Evolutionary conservation across 208 protist species (phyloP).

Genomic region (Leishmania gerbilli): DNA sequence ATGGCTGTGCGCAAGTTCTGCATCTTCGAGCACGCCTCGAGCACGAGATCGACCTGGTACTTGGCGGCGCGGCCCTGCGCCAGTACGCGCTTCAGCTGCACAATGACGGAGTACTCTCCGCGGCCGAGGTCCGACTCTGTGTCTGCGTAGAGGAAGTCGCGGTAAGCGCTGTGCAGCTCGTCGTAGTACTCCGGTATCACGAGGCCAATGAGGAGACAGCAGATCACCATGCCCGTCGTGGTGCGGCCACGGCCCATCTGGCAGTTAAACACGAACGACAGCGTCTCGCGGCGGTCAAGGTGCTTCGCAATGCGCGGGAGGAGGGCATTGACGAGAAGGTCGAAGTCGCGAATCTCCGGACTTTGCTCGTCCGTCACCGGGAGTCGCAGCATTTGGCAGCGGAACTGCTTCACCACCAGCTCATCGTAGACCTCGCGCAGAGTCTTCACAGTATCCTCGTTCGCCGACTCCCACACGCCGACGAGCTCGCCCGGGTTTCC

Average conservation of each 20-base stretch:
- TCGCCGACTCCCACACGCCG: slow-evolving; percentile 77
- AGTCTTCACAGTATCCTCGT: slow-evolving; percentile 75
- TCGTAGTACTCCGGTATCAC: slow-evolving; percentile 88
- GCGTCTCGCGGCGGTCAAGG: slow-evolving; percentile 69
- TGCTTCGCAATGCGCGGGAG: slow-evolving; percentile 76
- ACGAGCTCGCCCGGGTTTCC: slow-evolving; percentile 85
- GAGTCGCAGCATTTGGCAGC: slow-evolving; percentile 67
- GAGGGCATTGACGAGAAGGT: slow-evolving; percentile 62
- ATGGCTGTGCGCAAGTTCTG: slow-evolving; percentile 90
- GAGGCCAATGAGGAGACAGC: slow-evolving; percentile 82
- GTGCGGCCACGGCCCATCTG: slow-evolving; percentile 91
- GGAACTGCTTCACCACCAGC: slow-evolving; percentile 50
- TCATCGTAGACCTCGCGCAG: slow-evolving; percentile 83
- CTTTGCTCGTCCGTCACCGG: slow-evolving; percentile 91
- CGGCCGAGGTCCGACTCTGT: slow-evolving; percentile 50
- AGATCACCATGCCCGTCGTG: slow-evolving; percentile 90
- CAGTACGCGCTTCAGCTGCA: slow-evolving; percentile 83
- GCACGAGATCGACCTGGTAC: slow-evolving; percentile 79
- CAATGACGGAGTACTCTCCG: slow-evolving; percentile 79
- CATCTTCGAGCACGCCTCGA: slow-evolving; percentile 86
- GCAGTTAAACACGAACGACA: slow-evolving; percentile 92
- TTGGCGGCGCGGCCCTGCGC: slow-evolving; percentile 70
- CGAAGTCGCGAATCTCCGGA: slow-evolving; percentile 76
- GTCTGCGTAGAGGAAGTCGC: slow-evolving; percentile 55
- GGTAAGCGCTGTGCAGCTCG: slow-evolving; percentile 74